Base-by-base conservation (phyloP, 805 yeast species). In the Starmerella davenportii region DNA sequence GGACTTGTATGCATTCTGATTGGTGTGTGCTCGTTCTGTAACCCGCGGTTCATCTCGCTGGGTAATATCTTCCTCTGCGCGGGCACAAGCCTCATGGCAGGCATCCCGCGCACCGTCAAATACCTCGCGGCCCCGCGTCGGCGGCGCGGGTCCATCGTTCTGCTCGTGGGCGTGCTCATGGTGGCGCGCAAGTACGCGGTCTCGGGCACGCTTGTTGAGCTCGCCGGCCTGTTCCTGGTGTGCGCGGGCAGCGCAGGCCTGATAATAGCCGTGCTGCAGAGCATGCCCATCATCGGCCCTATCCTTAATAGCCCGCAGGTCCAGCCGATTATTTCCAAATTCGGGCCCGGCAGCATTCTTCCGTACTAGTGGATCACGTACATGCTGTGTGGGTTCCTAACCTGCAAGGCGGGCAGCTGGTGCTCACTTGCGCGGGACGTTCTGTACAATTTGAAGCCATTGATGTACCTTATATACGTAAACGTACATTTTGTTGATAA, bases 191-290 rank as follows among this genome's bases (percentile, higher is more conserved):
- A 78, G 51, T 68, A 76, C 61, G 72, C 95, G 1, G 79, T 90
- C 53, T 51, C 76, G 20, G 98, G 98, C 7, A 87, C 90, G 52
- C 55, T 76, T 2, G 61, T 87, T 30, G 98, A 87, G 57, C 70
- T 77, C 37, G 62, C 85, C 45, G 98, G 98, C n/a, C 81, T 87
- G 20, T 59, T 87, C 43, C 85, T 81, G 5, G 63, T 87, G 28
- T 87, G 90, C 60, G 98, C 84, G 28, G 96, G 90, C 59, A 85
- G 90, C 58, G 79, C 87, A 52, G 82, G 92, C 20, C 80, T 92
- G 11, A 74, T 90, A 34, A 70, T 87, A 11, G 78, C 80, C 48
- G 87, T 90, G 53, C 65, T 87, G 51, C 68, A 95, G 56, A 77
- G 92, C 4, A 58, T 87, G 50, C 98, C 98, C 2, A 55, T 79